phyloP scores from a whole-genome alignment of 202 grass and related monocot species.

The Saccharum hybrid region DNA sequence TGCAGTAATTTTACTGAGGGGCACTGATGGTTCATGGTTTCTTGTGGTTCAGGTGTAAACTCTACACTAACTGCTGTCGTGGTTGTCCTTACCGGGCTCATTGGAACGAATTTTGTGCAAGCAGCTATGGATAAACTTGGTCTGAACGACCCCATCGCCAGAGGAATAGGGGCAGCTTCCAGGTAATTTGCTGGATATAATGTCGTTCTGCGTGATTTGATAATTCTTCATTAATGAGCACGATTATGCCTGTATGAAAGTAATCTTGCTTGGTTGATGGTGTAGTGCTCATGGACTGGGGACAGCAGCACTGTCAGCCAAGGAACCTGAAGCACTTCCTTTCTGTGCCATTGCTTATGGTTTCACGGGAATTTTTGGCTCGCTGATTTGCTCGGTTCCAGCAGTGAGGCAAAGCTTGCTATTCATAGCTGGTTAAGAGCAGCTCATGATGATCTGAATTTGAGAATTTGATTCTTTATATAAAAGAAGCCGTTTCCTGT shows the following conservation, averaged over 20 bases:
- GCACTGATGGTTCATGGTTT: background rate
- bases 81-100: slow-evolving; percentile 88
- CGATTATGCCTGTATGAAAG: background rate
- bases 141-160: slow-evolving; percentile 78
- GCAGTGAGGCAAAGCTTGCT: slow-evolving; percentile 82
- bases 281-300: slow-evolving; percentile 88
- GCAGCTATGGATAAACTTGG: slow-evolving; percentile 89
- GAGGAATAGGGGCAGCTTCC: slow-evolving; percentile 90
- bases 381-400: slow-evolving; percentile 75
- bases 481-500: background rate
- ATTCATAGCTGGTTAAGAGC: slow-evolving; percentile 65
- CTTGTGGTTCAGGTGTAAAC: slow-evolving; percentile 60
- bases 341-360: slow-evolving; percentile 93
- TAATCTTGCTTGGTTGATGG: background rate
- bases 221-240: background rate
- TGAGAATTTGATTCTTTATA: background rate
- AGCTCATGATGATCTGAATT: background rate
- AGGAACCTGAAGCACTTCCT: slow-evolving; percentile 85
- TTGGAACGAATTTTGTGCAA: slow-evolving; percentile 95
- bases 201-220: background rate
- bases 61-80: slow-evolving; percentile 82
- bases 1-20: background rate
- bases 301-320: slow-evolving; percentile 87
- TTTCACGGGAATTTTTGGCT: slow-evolving; percentile 79
- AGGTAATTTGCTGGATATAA: slow-evolving; percentile 51